Conservation (phyloP, 305 asterid genomes). For the Striga hermonthica region DNA sequence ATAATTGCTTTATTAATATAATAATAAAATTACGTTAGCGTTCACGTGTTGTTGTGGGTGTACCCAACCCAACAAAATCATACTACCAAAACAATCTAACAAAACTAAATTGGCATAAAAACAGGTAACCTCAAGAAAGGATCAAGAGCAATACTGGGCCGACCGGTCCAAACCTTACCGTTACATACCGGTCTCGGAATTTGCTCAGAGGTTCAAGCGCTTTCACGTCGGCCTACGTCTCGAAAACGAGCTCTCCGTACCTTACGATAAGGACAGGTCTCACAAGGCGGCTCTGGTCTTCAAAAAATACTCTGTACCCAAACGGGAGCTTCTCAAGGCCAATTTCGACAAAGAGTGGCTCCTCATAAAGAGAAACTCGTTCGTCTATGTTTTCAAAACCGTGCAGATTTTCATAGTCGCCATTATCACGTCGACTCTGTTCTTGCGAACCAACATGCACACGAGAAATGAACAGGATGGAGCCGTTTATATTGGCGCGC, state of each 20-base stretch:
- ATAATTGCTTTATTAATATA: too few relatives aligned
- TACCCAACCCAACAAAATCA: too few relatives aligned
- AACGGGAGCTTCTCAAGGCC: slow-evolving; percentile 59
- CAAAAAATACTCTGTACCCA: slow-evolving; percentile 54
- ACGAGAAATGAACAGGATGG: slow-evolving; percentile 58
- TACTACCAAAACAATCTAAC: too few relatives aligned
- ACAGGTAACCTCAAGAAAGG: slow-evolving; percentile 84
- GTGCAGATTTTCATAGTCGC: slow-evolving; percentile 68
- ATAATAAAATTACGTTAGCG: too few relatives aligned
- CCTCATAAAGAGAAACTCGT: slow-evolving; percentile 63
- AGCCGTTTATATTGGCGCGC: slow-evolving; percentile 54
- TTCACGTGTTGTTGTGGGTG: too few relatives aligned
- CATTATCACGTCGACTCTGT: slow-evolving; percentile 55
- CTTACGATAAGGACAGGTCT: slow-evolving; percentile 48
- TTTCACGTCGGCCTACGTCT: slow-evolving; percentile 64
- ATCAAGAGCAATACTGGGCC: slow-evolving; percentile 86
- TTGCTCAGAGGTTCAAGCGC: slow-evolving; percentile 46
- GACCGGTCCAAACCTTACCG: slow-evolving; percentile 47
- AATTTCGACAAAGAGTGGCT: slow-evolving; percentile 86
- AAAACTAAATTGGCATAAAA: neutral
- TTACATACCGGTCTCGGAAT: slow-evolving; percentile 55
- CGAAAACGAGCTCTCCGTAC: slow-evolving; percentile 63
- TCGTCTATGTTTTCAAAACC: slow-evolving; percentile 73
- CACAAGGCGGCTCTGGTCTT: slow-evolving; percentile 74
- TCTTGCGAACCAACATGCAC: slow-evolving; percentile 57